A percentile compares a stretch with the other conserved stretches of the same genome.
phyloP scores from a whole-genome alignment of 2,329 filamentous ascomycete genomes.

The Whalleya microplaca region DNA sequence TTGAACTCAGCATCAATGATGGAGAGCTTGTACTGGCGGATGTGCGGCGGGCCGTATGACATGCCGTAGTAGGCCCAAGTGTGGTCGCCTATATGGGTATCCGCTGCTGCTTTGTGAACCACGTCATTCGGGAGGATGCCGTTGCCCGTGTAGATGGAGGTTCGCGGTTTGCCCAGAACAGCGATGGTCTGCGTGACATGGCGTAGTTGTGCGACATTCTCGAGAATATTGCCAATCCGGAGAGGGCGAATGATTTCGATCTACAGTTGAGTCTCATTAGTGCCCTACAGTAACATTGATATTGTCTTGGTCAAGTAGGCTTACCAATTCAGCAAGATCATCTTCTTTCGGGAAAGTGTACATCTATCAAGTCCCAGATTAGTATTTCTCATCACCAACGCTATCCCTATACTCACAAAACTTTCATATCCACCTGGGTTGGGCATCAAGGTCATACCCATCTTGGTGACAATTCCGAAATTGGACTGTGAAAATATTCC shows the following conservation, averaged over 20 bases:
- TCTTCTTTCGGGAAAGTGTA: slow-evolving; percentile 52
- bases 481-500: slow-evolving; percentile 55
- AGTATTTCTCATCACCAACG: background rate
- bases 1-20: slow-evolving; percentile 40
- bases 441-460: slow-evolving; percentile 57
- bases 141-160: slow-evolving; percentile 36
- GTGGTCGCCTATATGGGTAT: slow-evolving; percentile 39
- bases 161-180: slow-evolving; percentile 40
- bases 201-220: slow-evolving; percentile 43
- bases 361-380: slow-evolving; percentile 41
- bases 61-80: slow-evolving; percentile 42
- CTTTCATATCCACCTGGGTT: slow-evolving; percentile 53
- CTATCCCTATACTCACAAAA: slow-evolving; percentile 32
- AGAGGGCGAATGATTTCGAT: slow-evolving; percentile 53
- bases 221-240: slow-evolving; percentile 42
- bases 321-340: slow-evolving; percentile 49
- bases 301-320: background rate
- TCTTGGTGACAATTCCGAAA: slow-evolving; percentile 55
- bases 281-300: background rate
- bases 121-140: slow-evolving; percentile 39
- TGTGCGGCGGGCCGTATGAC: slow-evolving; percentile 40
- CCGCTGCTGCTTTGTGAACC: slow-evolving; percentile 37
- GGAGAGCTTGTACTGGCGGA: slow-evolving; percentile 39
- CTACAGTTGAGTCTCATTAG: slow-evolving; percentile 17
- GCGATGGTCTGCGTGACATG: slow-evolving; percentile 43